Evolutionary conservation across 495 filamentous ascomycete genomes (phyloP).

Genomic region (Neohortaea acidophila): DNA sequence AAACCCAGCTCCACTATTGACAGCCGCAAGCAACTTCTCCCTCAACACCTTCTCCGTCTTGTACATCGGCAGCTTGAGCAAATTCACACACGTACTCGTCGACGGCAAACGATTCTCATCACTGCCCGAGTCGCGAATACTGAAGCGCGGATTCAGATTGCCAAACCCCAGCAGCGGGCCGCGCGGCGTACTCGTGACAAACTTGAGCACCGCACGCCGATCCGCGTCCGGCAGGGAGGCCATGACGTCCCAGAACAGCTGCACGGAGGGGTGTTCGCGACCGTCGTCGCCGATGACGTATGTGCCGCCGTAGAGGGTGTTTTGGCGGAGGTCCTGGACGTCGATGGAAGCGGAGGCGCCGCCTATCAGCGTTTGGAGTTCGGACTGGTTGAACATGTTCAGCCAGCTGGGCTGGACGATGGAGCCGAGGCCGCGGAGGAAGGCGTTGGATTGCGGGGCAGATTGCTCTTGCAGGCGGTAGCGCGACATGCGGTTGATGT

Average conservation of each 20-base stretch:
- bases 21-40: slow-evolving; percentile 76
- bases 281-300: slow-evolving; percentile 80
- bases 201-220: slow-evolving; percentile 75
- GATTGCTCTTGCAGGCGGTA: slow-evolving; percentile 74
- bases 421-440: slow-evolving; percentile 65
- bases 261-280: slow-evolving; percentile 65
- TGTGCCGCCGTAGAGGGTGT: slow-evolving; percentile 77
- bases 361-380: slow-evolving; percentile 82
- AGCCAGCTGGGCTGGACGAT: slow-evolving; percentile 91
- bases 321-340: slow-evolving; percentile 67
- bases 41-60: slow-evolving; percentile 42
- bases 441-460: slow-evolving; percentile 63
- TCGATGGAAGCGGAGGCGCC: slow-evolving; percentile 75
- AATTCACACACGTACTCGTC: slow-evolving; percentile 92
- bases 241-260: slow-evolving; percentile 90
- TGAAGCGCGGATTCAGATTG: slow-evolving; percentile 72
- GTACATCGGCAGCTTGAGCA: slow-evolving; percentile 87
- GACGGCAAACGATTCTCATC: slow-evolving; percentile 74
- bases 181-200: slow-evolving; percentile 84
- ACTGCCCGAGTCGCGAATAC: slow-evolving; percentile 70
- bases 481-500: slow-evolving; percentile 79
- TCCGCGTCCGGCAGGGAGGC: slow-evolving; percentile 54
- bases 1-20: slow-evolving; percentile 85
- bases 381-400: slow-evolving; percentile 94
- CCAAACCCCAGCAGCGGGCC: slow-evolving; percentile 87